Base-by-base conservation (phyloP, 805 yeast genomes). In the Lachancea nothofagi region DNA sequence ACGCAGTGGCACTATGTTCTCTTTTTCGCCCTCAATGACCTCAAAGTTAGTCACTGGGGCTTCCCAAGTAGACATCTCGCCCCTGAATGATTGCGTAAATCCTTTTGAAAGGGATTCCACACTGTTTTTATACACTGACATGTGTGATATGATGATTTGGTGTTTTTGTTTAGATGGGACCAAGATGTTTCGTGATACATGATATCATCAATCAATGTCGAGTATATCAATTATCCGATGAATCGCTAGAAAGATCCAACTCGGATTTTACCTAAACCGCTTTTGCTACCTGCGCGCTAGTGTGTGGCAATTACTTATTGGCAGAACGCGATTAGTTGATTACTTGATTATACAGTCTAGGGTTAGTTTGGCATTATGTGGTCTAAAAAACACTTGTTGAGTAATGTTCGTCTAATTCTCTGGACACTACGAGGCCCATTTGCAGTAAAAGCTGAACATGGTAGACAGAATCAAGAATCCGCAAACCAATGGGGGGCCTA, bases 401-500 rank as follows among this genome's bases (percentile, higher is more conserved):
- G n/a, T n/a, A n/a, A n/a, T n/a, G n/a, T n/a, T n/a, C n/a, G n/a
- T n/a, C n/a, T n/a, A n/a, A n/a, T n/a, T 25, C n/a, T 4, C 14
- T 33, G 36, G 21, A 18, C 19, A n/a, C 17, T 20, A 35, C 27
- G 29, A 27, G 6, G 38, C 38, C 31, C 29, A 28, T 13, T 28
- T 59, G 44, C 63, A 82, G 26, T 77, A 50, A 51, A 80, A 81
- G 2, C 83, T 74, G 22, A 74, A 69, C 21, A 75, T 65, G 7
- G 88, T 78, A 2, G 95, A 80, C 1, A 79, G 63, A 2, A 84
- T 80, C 49, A 93, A 69, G 38, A 83, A 81, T 14, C 65, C 61
- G 67, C 97, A 90, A 36, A 93, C 77, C 59, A 79, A 71, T 47
- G 81, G 80, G 13, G 97, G 97, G 0, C 98, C 98, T 45, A 80